phyloP scores from a whole-genome alignment of 1,284 basidiomycete species.

The Apiotrichum laibachii region DNA sequence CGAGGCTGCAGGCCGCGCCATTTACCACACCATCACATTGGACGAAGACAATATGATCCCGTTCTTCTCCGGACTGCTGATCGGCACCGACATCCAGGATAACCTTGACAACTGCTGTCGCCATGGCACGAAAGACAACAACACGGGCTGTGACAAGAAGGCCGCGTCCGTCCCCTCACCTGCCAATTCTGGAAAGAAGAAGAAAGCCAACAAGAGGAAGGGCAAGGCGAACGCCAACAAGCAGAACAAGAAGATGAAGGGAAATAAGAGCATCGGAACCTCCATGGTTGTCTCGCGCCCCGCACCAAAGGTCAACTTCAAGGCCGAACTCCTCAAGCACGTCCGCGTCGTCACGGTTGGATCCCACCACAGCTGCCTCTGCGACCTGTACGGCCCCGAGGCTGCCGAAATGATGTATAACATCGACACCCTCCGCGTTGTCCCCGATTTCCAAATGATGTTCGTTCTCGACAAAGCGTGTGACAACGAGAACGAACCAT shows the following conservation, averaged over 20 bases:
- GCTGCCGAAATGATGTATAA: too few species aligned
- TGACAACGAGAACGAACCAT: neutral
- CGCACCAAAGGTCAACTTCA: slow-evolving; percentile 1
- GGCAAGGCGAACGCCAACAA: too few species aligned
- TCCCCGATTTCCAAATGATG: neutral
- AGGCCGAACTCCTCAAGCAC: neutral
- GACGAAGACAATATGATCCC: neutral
- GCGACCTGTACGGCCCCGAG: neutral
- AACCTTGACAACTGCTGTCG: neutral
- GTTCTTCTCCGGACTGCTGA: neutral
- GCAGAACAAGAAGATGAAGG: neutral
- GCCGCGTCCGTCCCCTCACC: too few species aligned
- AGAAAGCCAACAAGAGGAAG: neutral
- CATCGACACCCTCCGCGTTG: neutral
- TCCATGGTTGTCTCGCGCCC: too few species aligned
- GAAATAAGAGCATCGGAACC: too few species aligned
- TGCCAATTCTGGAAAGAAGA: too few species aligned
- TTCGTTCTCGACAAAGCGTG: neutral
- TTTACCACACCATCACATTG: neutral
- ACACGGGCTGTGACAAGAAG: too few species aligned
- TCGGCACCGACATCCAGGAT: neutral
- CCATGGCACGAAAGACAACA: too few species aligned
- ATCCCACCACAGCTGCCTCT: neutral
- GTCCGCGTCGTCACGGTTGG: slow-evolving; percentile 5
- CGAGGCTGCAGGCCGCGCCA: neutral